phyloP scores from a whole-genome alignment of 768 basidiomycete genomes.

The Termitomyces sp. region DNA sequence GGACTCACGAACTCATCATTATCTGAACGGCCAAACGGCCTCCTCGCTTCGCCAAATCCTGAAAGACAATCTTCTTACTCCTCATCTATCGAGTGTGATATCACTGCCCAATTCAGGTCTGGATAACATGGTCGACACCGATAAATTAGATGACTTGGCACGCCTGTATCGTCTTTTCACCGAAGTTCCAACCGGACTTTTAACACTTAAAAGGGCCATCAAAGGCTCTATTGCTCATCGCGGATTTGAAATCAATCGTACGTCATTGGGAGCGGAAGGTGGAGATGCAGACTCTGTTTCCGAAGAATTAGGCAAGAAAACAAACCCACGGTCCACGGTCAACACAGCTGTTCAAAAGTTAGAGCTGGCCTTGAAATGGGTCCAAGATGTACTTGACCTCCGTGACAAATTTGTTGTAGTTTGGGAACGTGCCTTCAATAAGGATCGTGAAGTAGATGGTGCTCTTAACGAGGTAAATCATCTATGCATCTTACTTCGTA shows the following conservation, averaged over 20 bases:
- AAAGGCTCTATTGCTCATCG: constrained; percentile 67
- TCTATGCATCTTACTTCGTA: neutral
- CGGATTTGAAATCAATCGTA: constrained; percentile 77
- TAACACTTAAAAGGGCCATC: constrained; percentile 58
- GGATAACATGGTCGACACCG: constrained; percentile 79
- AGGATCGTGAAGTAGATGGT: constrained; percentile 74
- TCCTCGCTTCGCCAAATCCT: constrained; percentile 68
- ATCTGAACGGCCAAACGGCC: constrained; percentile 73
- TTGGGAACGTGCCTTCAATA: constrained; percentile 65
- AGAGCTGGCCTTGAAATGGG: constrained; percentile 80
- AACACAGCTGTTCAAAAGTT: constrained; percentile 43
- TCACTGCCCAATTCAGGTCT: constrained; percentile 81
- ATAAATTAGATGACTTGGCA: constrained; percentile 70
- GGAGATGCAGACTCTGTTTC: constrained; percentile 29
- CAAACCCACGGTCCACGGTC: constrained; percentile 39
- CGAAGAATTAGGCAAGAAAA: constrained; percentile 40
- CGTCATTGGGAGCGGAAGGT: constrained; percentile 38
- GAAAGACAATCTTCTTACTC: constrained; percentile 68
- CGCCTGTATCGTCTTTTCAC: constrained; percentile 75
- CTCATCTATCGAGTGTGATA: constrained; percentile 73
- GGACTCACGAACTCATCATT: constrained; percentile 79
- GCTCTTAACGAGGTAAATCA: constrained; percentile 74
- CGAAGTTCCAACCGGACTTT: constrained; percentile 62
- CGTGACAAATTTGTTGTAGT: constrained; percentile 88
- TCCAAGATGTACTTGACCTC: constrained; percentile 82